phyloP scores from a whole-genome alignment of 106 monocot genomes.

The Acanthochlamys bracteata region DNA sequence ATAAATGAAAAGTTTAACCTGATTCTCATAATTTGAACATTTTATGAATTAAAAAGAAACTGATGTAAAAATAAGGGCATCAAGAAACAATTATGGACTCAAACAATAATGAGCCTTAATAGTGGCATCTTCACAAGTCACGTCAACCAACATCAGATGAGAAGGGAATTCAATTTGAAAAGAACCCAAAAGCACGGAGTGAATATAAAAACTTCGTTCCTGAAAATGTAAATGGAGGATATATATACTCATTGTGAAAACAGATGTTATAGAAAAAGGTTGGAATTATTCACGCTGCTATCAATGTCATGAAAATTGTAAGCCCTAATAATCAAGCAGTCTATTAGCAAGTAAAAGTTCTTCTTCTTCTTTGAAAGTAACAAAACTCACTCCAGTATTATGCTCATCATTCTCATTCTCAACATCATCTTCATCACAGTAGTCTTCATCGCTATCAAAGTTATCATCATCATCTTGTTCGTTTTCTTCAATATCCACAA shows the following conservation, averaged over 20 bases:
- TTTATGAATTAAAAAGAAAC: too few relatives aligned
- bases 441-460: too few relatives aligned
- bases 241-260: neutral
- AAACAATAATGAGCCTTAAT: neutral
- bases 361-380: slow-evolving; percentile 26
- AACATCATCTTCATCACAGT: slow-evolving; percentile 10
- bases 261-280: neutral
- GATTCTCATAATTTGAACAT: too few relatives aligned
- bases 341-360: slow-evolving; percentile 19
- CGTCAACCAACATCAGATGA: neutral
- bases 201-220: too few relatives aligned
- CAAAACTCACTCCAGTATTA: slow-evolving; percentile 14
- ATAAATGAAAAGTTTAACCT: too few relatives aligned
- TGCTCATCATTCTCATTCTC: slow-evolving; percentile 29
- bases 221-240: neutral
- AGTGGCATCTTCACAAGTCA: neutral
- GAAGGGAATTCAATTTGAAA: neutral
- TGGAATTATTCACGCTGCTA: too few relatives aligned
- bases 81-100: neutral
- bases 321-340: slow-evolving; percentile 7
- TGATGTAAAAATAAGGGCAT: neutral
- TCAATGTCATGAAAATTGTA: neutral
- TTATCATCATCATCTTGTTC: slow-evolving; percentile 19
- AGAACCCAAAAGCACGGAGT: too few relatives aligned
- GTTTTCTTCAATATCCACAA: slow-evolving; percentile 2